phyloP scores from a whole-genome alignment of 352 stramenopile species.

The Globisporangium acanthophoron region DNA sequence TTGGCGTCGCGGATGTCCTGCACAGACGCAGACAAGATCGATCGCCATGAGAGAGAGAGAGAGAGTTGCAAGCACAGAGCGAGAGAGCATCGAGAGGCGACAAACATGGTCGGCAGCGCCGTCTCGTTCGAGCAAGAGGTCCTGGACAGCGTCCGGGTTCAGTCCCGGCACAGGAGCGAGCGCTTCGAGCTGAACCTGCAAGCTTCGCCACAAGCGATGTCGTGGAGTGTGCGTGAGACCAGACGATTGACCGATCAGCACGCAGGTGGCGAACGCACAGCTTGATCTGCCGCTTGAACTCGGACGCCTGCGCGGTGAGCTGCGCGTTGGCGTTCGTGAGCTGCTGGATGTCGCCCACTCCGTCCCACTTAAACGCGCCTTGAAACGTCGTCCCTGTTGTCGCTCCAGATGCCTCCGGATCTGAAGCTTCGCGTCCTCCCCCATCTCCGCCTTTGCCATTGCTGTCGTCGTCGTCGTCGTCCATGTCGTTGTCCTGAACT shows the following conservation, averaged over 20 bases:
- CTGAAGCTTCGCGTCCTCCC: neutral
- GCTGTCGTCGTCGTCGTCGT: slow-evolving; percentile 19
- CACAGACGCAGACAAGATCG: neutral
- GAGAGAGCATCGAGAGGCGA: neutral
- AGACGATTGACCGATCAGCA: neutral
- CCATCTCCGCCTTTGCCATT: neutral
- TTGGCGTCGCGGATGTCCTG: slow-evolving; percentile 73
- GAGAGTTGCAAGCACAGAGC: neutral
- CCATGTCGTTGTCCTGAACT: slow-evolving; percentile 10
- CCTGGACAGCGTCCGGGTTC: slow-evolving; percentile 39
- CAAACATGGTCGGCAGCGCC: slow-evolving; percentile 44
- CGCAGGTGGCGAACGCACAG: slow-evolving; percentile 16
- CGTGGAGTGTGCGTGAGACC: too few relatives aligned
- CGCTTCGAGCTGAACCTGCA: slow-evolving; percentile 68
- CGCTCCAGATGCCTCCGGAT: neutral
- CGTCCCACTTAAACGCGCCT: slow-evolving; percentile 38
- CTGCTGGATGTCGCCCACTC: slow-evolving; percentile 47
- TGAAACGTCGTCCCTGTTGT: slow-evolving; percentile 12
- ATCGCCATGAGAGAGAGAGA: neutral
- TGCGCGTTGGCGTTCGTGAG: slow-evolving; percentile 55
- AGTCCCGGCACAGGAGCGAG: slow-evolving; percentile 60
- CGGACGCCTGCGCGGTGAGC: slow-evolving; percentile 31
- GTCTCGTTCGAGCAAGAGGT: slow-evolving; percentile 61
- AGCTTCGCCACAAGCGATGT: slow-evolving; percentile 18
- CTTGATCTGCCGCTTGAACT: slow-evolving; percentile 61